These are phyloP conservation scores for Aspergillus neoniger DNA, from an alignment of 2,329 filamentous ascomycete genomes.

Conservation along the genomic window DNA sequence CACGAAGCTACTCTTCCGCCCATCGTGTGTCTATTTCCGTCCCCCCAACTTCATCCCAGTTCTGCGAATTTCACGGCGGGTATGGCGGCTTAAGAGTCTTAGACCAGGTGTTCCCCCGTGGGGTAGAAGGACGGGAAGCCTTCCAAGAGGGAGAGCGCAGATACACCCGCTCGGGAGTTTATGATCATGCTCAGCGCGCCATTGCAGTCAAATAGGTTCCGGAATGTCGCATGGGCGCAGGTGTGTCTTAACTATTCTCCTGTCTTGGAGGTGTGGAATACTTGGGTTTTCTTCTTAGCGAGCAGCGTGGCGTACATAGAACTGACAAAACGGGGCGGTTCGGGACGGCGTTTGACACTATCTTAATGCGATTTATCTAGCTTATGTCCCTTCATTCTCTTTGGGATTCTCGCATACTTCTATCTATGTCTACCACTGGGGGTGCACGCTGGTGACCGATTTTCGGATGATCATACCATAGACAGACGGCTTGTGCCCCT, in stretches of 20 bases:
- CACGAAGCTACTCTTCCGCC: background rate
- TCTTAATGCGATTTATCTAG: background rate
- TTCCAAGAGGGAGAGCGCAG: background rate
- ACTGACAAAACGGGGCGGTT: constrained; percentile 9
- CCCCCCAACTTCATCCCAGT: background rate
- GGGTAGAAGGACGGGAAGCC: constrained; percentile 2
- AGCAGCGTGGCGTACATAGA: constrained; percentile 33
- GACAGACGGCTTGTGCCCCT: background rate
- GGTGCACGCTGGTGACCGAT: background rate
- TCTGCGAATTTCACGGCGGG: constrained; percentile 6
- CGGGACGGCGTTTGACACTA: constrained; percentile 12
- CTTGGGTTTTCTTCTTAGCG: constrained; percentile 17
- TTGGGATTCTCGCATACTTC: constrained; percentile 2
- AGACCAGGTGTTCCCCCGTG: constrained; percentile 6
- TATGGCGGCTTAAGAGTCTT: constrained; percentile 6
- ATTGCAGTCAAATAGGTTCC: background rate
- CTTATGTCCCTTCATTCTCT: constrained; percentile 5
- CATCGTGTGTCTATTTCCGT: background rate
- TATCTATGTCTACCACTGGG: constrained; percentile 9
- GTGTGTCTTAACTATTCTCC: background rate
- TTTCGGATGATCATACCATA: background rate
- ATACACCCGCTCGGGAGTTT: background rate
- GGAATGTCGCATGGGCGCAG: background rate
- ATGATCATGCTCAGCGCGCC: background rate
- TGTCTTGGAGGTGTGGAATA: background rate